Conservation (phyloP, 2,329 filamentous ascomycete species). For the Geosmithia morbida region DNA sequence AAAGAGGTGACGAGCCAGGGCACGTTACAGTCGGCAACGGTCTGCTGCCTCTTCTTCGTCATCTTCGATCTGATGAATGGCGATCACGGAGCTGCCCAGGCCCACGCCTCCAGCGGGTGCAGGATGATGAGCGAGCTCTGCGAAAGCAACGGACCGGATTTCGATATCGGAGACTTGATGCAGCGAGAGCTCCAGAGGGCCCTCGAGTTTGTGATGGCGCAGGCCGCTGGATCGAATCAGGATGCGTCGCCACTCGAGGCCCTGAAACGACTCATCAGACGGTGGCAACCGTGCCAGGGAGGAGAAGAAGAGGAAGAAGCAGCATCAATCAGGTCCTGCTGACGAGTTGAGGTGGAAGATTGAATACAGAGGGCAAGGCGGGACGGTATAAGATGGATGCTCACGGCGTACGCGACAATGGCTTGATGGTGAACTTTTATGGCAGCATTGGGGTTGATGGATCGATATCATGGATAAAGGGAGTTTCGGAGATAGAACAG, state of each 20-base stretch:
- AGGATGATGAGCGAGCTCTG: constrained; percentile 18
- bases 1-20: constrained; percentile 6
- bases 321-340: not conserved
- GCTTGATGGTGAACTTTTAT: no score
- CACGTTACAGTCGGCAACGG: constrained; percentile 12
- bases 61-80: constrained; percentile 22
- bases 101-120: constrained; percentile 20
- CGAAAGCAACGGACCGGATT: not conserved
- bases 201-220: constrained; percentile 2
- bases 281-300: not conserved
- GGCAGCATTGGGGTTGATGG: no score
- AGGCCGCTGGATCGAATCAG: not conserved
- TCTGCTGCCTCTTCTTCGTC: constrained; percentile 21
- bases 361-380: not conserved
- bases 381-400: not conserved
- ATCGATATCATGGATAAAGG: not conserved
- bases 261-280: not conserved
- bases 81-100: constrained; percentile 16
- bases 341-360: not conserved
- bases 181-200: constrained; percentile 4
- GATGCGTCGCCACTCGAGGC: not conserved
- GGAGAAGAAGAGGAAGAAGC: no score
- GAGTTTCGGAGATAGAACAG: not conserved
- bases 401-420: no score
- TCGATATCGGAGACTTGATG: constrained; percentile 1